These are phyloP conservation scores for Trichomonascaceae sp. DNA, from an alignment of 1,139 yeast genomes.

Conservation along the genomic window DNA sequence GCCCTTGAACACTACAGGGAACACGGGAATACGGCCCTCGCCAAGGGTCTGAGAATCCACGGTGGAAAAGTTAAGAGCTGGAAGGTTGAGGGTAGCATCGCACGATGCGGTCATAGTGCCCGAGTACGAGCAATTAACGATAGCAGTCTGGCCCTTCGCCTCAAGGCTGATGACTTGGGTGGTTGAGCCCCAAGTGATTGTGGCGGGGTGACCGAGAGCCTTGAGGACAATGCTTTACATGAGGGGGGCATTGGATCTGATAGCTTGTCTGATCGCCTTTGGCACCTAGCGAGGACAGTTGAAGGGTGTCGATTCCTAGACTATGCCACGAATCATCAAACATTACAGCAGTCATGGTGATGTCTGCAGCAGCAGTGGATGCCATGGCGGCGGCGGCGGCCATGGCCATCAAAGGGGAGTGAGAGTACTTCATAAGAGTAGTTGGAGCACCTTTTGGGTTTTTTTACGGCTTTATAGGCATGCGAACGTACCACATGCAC, in stretches of 20 bases:
- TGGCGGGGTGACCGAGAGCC: background rate
- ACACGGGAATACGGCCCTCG: background rate
- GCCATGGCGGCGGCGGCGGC: too few relatives aligned
- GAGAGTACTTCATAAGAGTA: too few relatives aligned
- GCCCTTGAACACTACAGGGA: background rate
- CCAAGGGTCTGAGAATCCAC: background rate
- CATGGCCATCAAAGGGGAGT: too few relatives aligned
- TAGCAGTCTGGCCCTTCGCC: background rate
- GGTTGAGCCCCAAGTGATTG: background rate
- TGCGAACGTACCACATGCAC: too few relatives aligned
- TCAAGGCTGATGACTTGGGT: background rate
- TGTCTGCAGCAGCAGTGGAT: too few relatives aligned
- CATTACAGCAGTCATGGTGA: too few relatives aligned
- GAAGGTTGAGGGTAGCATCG: background rate
- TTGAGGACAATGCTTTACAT: background rate
- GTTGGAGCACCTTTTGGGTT: too few relatives aligned
- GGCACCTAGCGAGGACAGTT: background rate
- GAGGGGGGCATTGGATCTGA: background rate
- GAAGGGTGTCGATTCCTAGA: too few relatives aligned
- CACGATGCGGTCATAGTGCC: background rate
- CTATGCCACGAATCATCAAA: too few relatives aligned
- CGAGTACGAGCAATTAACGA: background rate
- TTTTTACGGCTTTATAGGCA: too few relatives aligned
- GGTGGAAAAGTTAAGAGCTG: background rate
- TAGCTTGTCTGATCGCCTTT: background rate